Base-by-base conservation (phyloP, 768 basidiomycete genomes). In the Naganishia kalamii region DNA sequence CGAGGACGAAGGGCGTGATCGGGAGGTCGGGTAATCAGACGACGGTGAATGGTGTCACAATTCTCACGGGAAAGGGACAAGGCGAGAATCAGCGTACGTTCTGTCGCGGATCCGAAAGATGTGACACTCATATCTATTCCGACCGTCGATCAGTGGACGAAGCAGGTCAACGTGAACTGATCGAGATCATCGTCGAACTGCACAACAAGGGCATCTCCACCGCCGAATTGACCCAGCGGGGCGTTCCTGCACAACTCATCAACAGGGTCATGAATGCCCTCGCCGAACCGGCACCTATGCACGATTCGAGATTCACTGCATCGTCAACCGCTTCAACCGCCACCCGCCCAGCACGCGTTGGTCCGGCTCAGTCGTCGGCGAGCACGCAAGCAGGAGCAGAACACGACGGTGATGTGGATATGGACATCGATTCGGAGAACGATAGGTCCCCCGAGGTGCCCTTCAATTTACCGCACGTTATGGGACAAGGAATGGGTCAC, bases 231-330 rank as follows among this genome's bases (percentile, higher is more conserved):
- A 57, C 37, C 3, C 54, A 57, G 19, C 54, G 37, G 2, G 54
- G 54, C 10, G 54, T 57, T 6, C 33, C 54, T 41, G 54, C 54
- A n/a, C 54, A 57, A 40, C 37, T 57, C 10, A 35, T 57, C 21
- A 57, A 57, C 10, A 41, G 54, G 54, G 54, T 57, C 10, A 57
- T 57, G 54, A 57, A 40, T n/a, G 54, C 54, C 4, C 54, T 57
- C 23, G 10, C 37, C 4, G 40, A 40, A 23, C 54, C 54, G 11
- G 54, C 54, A 2, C 37, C 54, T 12, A 4, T 35, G 35, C 3
- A 7, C 19, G 51, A 52, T 21, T 13, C 13, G 17, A 29, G 35
- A 32, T 30, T 32, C 29, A 5, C 13, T 7, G 32, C 30, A 7
- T 21, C 51, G 10, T 30, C 49, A 4, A 25, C 11, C 17, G 17